Base-by-base conservation (phyloP, 768 basidiomycete genomes). In the Trametes elegans region DNA sequence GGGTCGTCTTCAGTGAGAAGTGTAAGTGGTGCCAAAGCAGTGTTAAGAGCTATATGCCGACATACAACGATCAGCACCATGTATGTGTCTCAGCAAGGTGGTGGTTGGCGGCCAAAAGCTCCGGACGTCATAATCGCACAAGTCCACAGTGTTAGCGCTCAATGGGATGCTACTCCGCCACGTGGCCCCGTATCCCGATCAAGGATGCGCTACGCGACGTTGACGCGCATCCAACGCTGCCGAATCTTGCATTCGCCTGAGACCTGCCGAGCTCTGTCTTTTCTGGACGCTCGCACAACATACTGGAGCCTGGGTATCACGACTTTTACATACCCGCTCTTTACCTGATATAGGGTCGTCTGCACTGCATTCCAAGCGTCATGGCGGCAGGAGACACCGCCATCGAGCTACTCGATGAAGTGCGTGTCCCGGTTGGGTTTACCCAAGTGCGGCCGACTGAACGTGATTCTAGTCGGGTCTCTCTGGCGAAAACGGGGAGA, bases 401-500 rank as follows among this genome's bases (percentile, higher is more conserved):
- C 41, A 42, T 59, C 6, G 57, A 59, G 21, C 34, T 49, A 13
- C 19, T 59, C 14, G 57, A 59, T 26, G 57, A 59, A 39, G 57
- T 59, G 18, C 29, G 52, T 39, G 2, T 14, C 7, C 21, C 24
- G 10, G 8, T 21, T 9, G 3, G 13, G 34, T 13, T 24, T 1
- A 7, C 29, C 7, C 39, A 32, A n/a, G n/a, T n/a, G n/a, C n/a
- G n/a, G n/a, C n/a, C n/a, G n/a, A 13, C 18, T 14, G 49, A 27
- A 10, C 7, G 19, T 11, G 23, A 3, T 7, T 18, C 4, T 40
- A 93, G 91, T 76, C 82, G 10, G 83, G 87, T 65, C 70, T 91
- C 23, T 70, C 78, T 3, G 83, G 80, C 35, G 92, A 93, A 53
- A 85, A 86, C 69, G 88, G 84, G 13, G 90, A 92, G 59, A 79